Base-by-base conservation (phyloP, 257 asterid species). In the Primulina tabacum region DNA sequence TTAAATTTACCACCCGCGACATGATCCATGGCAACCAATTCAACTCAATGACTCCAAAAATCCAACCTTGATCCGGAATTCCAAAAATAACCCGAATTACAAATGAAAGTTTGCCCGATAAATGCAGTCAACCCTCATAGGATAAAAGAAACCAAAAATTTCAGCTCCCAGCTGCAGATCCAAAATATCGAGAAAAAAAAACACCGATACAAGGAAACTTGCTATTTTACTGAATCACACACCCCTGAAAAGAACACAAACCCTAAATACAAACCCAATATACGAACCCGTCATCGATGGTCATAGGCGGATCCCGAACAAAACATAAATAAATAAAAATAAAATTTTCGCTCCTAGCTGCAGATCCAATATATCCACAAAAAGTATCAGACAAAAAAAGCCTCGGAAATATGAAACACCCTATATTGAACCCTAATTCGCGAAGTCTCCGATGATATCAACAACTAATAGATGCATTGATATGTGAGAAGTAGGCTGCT, bases 1-100 rank as follows among this genome's bases (percentile, higher is more conserved):
- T 90, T 90, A 52, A 80, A 90, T 76, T 86, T 90, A 20, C 88
- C 95, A 70, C 93, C 93, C 81, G 88, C 92, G 61, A 86, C 81
- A 71, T 81, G 96, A 89, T 89, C 98, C 96, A 92, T 87, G 77
- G 50, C 65, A 79, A 77, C 70, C 73, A n/a, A 55, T 37, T 66
- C 72, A 70, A 75, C 50, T 8, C 29, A 71, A 78, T 61, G 60
- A 55, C 69, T 66, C 53, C 64, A n/a, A 58, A 72, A 66, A 50
- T 28, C 47, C 63, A 53, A 71, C 74, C 47, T 37, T 33, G 60
- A 38, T 34, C 70, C 56, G 43, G 32, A 67, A 62, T 56, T 69
- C 66, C 66, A 37, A 65, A 17, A 61, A 52, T 40, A 37, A 32
- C 64, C 62, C 75, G 30, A 43, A 14, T 43, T 43, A 43, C 30